Evolutionary conservation across 1,139 yeast genomes (phyloP), one percentile per base, ranked within the genome.

Genomic region (Yamadazyma songkhlaensis): DNA sequence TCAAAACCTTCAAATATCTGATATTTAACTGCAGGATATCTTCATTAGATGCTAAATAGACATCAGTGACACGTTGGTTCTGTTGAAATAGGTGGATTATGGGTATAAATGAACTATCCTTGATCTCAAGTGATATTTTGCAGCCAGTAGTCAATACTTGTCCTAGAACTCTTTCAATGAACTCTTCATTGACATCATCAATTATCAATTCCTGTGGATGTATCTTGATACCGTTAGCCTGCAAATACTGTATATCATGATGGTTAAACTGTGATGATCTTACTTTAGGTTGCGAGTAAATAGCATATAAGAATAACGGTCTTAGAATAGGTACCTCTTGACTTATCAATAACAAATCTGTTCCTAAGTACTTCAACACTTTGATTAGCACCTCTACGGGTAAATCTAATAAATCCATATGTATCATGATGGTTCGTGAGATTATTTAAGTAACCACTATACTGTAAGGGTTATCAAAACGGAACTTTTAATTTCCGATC

Each of bases 141-240:
- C 36, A 32, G 25, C 22, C 24, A 28, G 10, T 31, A 11, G n/a
- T 9, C 5, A 32, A 6, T 11, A 32, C 5, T 6, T 20, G 17
- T 14, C 31, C 31, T 11, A 26, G 12, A 9, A 32, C 20, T 3
- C 12, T 9, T 2, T 8, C 11, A 3, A 27, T 21, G 3, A 32
- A 26, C 8, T n/a, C 2, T 6, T 8, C 21, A 22, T 25, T 20
- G 14, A 14, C 25, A 13, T 23, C 9, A 29, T 38, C 38, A 3
- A 55, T 39, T 5, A 53, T 36, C 21, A 59, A 43, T 10, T 47
- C 48, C 13, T 36, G 41, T 2, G 64, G 64, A 24, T 45, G 39
- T 9, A 58, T 53, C 25, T 42, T 35, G 8, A 59, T 40, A n/a
- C 42, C 37, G 33, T 52, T 38, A 1, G 22, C 26, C 9, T 46